These are phyloP conservation scores for Alnus rubra DNA, from an alignment of 306 rosid species.

Conservation along the genomic window DNA sequence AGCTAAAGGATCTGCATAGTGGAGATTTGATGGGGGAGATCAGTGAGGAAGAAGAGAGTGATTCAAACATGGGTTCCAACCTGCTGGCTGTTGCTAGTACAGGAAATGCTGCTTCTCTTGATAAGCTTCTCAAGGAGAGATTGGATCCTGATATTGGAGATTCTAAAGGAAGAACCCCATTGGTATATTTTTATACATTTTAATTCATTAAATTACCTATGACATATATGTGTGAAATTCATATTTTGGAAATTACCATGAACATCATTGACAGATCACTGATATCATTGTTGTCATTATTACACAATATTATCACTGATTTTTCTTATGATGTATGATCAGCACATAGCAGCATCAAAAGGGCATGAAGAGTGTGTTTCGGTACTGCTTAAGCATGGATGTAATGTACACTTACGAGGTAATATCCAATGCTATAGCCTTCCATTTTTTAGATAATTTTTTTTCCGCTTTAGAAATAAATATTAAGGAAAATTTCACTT, in stretches of 20 bases:
- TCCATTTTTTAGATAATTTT: background rate
- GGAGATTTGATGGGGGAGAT: constrained; percentile 44
- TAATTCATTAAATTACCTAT: background rate
- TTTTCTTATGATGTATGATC: constrained; percentile 20
- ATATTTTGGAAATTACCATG: background rate
- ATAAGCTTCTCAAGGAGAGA: constrained; percentile 76
- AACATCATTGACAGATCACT: constrained; percentile 5
- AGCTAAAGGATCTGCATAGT: constrained; percentile 48
- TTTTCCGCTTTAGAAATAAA: background rate
- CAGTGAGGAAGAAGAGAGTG: constrained; percentile 61
- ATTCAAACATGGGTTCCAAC: constrained; percentile 46
- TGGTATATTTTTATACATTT: constrained; percentile 44
- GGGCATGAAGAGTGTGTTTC: constrained; percentile 75
- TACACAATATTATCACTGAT: background rate
- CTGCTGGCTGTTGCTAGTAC: constrained; percentile 55
- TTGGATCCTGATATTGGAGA: constrained; percentile 74
- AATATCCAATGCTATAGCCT: background rate
- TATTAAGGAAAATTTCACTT: no score
- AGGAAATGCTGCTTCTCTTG: constrained; percentile 76
- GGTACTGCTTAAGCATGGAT: constrained; percentile 64
- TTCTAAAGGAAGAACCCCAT: constrained; percentile 73
- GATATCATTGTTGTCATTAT: background rate
- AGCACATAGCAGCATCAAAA: constrained; percentile 80
- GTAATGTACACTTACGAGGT: constrained; percentile 66
- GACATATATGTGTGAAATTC: no score